phyloP scores from a whole-genome alignment of 75 land plant genomes.

The Pinus albicaulis region DNA sequence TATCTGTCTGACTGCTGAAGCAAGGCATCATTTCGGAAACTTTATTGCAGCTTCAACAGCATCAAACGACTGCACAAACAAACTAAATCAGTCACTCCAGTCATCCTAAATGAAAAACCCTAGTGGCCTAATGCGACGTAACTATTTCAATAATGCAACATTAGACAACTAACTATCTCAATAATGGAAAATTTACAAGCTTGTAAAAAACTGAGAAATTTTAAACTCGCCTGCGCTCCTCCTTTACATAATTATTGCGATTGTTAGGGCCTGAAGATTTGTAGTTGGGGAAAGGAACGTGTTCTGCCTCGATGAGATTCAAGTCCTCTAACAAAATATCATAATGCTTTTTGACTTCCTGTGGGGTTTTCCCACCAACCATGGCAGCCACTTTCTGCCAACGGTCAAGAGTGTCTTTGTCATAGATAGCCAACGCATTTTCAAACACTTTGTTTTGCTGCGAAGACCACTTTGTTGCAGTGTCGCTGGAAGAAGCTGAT shows the following conservation, averaged over 20 bases:
- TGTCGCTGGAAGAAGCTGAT: too few species aligned
- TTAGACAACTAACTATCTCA: background rate
- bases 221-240: background rate
- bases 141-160: too few species aligned
- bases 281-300: conserved; percentile 42
- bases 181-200: background rate
- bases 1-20: too few species aligned
- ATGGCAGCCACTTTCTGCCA: conserved; percentile 59
- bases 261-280: background rate
- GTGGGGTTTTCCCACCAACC: conserved; percentile 50
- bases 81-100: too few species aligned
- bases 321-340: conserved; percentile 49
- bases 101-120: too few species aligned
- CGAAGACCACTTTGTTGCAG: conserved; percentile 27
- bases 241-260: background rate
- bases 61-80: too few species aligned
- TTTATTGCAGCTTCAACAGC: too few species aligned
- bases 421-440: conserved; percentile 40
- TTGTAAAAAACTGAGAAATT: background rate
- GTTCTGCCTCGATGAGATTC: conserved; percentile 42
- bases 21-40: too few species aligned
- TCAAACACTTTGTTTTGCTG: conserved; percentile 59
- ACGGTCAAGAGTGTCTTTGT: conserved; percentile 45
- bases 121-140: too few species aligned
- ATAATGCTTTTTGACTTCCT: conserved; percentile 57